A percentile compares a stretch with the other conserved stretches of the same genome.
These are phyloP conservation scores for Ascochyta fabae DNA, from an alignment of 2,329 filamentous ascomycete genomes.

Conservation along the genomic window DNA sequence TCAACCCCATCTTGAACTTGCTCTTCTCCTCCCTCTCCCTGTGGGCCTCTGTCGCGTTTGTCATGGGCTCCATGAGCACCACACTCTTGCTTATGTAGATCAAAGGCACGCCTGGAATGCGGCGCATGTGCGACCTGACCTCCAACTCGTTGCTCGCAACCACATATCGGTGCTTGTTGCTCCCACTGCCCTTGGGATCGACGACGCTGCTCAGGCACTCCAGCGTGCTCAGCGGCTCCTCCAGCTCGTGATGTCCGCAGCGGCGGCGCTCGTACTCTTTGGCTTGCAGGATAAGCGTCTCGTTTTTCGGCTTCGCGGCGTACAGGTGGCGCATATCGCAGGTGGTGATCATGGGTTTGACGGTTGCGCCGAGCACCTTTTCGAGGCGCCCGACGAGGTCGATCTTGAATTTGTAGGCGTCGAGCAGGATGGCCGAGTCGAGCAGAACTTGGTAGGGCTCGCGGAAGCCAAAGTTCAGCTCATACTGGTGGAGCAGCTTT, in stretches of 20 bases:
- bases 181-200: conserved; percentile 73
- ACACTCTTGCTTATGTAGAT: conserved; percentile 81
- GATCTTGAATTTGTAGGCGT: conserved; percentile 86
- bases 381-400: conserved; percentile 76
- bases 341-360: conserved; percentile 85
- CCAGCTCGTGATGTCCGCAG: conserved; percentile 79
- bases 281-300: conserved; percentile 72
- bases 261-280: conserved; percentile 77
- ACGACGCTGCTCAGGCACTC: conserved; percentile 79
- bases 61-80: conserved; percentile 81
- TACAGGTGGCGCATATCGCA: conserved; percentile 83
- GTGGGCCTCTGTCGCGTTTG: conserved; percentile 66
- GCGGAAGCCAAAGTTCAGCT: conserved; percentile 85
- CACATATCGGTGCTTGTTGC: conserved; percentile 80
- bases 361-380: conserved; percentile 82
- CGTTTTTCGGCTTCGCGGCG: conserved; percentile 60
- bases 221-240: conserved; percentile 70
- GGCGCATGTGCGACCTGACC: conserved; percentile 68
- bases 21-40: conserved; percentile 72
- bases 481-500: conserved; percentile 94
- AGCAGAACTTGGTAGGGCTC: conserved; percentile 84
- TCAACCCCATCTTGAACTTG: conserved; percentile 76
- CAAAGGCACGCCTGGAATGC: conserved; percentile 74
- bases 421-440: conserved; percentile 83
- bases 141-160: conserved; percentile 75